Base-by-base conservation (phyloP, 2,329 filamentous ascomycete genomes). In the Pyrenochaeta sp. region DNA sequence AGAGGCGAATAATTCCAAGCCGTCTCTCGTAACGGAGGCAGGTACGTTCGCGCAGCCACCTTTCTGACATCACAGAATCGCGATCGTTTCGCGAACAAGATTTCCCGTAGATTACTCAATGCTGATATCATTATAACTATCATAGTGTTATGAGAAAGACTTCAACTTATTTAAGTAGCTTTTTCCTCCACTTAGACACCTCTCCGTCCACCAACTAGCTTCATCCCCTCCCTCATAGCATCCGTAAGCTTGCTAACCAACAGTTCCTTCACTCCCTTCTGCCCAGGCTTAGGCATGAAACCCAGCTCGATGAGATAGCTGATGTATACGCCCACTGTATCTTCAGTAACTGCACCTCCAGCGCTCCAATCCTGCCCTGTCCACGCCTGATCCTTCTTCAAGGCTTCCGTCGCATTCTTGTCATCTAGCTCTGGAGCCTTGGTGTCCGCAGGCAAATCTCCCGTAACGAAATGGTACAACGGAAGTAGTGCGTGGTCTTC, bases 341-440 rank as follows among this genome's bases (percentile, higher is more conserved):
- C 81, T 41, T 80, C 63, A 2, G 76, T 81, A 8, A 89, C 81
- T 17, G 81, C 81, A 49, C 66, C 78, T 40, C 74, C 83, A 0
- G 74, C 73, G 34, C 79, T 82, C 55, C 78, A 79, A 52, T 86
- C 82, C 22, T 81, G 66, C 1, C 79, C 79, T 0, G 83, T 78
- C 80, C 81, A 80, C 38, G 79, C 75, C 0, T 77, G 77, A 60
- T 92, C 87, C 3, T 79, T 77, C 63, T 81, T 81, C 17, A 95
- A 77, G 1, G 86, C 81, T 2, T 75, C 73, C 1, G 81, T 77
- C 0, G 89, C 83, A 61, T 94, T 90, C 23, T 59, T 68, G 65
- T 93, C 89, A 59, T 90, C 86, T 9, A 94, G 80, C 65, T 89
- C 87, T 0, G 87, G 87, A 0, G 89, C 87, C 29, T 81, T 83